Evolutionary conservation across 108 stramenopile species (phyloP), one percentile per base, ranked within the genome.

Genomic region (Discostella pseudostelligera): DNA sequence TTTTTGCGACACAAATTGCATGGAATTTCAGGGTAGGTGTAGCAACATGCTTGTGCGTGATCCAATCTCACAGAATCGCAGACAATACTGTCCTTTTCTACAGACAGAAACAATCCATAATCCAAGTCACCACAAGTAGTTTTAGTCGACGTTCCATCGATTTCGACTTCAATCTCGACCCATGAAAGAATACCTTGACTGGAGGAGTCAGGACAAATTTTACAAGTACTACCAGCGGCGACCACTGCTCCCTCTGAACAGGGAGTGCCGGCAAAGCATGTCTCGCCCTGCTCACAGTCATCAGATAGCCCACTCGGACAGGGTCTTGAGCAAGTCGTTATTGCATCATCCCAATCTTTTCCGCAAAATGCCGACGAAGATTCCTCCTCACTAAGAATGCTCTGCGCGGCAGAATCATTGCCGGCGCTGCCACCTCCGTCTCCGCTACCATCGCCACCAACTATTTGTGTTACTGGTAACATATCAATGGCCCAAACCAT

Each of bases 401-500:
- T 65, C 49, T 65, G 58, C 14, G 36, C 20, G 21, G 39, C 32
- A 55, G 51, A 59, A 45, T 24, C 22, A 11, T 58, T 46, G 28
- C 6, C 49, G 37, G 24, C 17, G 11, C 47, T 39, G 13, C 54
- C 54, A 4, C 39, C 22, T 9, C 65, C 59, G 8, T 14, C 65
- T 50, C 58, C 59, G 20, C 35, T 37, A 20, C 56, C 25, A 4
- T 51, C 17, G 6, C 42, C 28, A 13, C 53, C 73, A 46, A 43
- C 14, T 8, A 17, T 46, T 62, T 74, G 58, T 0, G 39, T 60
- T 45, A 28, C 65, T 14, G 73, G 73, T 24, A 74, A 25, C 74
- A 76, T 76, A 24, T 76, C 74, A 13, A 70, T 49, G n/a, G 74
- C 68, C 74, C 74, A 76, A 35, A 69, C 43, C 74, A 76, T 76